These are phyloP conservation scores for Pseudoturritis turrita DNA, from an alignment of 345 rosid species.

Conservation along the genomic window DNA sequence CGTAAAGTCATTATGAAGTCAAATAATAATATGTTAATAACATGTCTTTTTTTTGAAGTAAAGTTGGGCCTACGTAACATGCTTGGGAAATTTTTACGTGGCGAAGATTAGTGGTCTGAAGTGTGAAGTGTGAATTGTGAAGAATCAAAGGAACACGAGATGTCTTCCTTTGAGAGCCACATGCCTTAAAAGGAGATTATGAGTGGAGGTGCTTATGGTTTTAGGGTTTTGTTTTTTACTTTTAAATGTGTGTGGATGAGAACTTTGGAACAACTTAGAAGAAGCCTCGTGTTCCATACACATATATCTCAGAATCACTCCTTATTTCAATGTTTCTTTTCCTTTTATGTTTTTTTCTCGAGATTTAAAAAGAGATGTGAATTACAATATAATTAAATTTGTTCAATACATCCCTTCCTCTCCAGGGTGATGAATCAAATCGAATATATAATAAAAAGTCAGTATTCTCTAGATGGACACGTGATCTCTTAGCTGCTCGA, in stretches of 20 bases:
- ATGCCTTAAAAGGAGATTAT: slow-evolving; percentile 1
- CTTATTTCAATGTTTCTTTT: neutral
- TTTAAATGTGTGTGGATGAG: slow-evolving; percentile 14
- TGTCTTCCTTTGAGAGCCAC: slow-evolving; percentile 26
- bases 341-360: neutral
- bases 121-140: neutral
- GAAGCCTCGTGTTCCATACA: slow-evolving; percentile 1
- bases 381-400: neutral
- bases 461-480: no score
- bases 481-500: no score
- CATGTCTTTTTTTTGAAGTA: neutral
- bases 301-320: neutral
- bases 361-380: neutral
- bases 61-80: neutral
- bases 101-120: slow-evolving; percentile 11
- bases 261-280: neutral
- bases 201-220: neutral
- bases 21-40: neutral
- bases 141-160: slow-evolving; percentile 22
- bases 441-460: no score
- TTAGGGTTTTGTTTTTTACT: neutral
- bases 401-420: neutral
- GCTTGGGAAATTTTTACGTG: neutral
- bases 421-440: neutral
- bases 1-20: neutral